Evolutionary conservation across 23 red algal genomes (phyloP), one percentile per base, ranked within the genome.

Genomic region (Gracilaria gracilis): DNA sequence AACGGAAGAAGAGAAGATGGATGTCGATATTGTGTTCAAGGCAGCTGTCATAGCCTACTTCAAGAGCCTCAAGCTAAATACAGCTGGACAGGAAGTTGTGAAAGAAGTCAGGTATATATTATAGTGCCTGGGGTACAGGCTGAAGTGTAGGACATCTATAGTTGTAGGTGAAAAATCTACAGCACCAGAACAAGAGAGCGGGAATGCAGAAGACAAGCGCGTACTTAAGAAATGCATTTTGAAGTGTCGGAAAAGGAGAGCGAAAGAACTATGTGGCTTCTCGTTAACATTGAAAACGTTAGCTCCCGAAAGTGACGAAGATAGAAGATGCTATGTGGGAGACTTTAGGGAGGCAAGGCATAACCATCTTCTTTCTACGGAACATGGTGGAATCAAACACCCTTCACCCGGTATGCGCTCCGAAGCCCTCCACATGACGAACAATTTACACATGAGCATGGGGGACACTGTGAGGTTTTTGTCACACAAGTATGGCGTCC

Each of bases 41-140:
- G 65, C 65, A 34, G 65, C 65, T 70, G 65, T 70, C 28, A 70
- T 70, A 16, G 23, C 65, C 4, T 70, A 33, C 34, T 70, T 70
- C 25, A 33, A 25, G 25, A 70, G 65, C 35, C 14, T 70, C 13
- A 9, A 70, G 17, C 12, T 70, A 15, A 70, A 33, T 25, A 25
- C 65, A 33, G 17, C 65, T 19, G 65, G 65, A 12, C 23, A 70
- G 27, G 65, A 70, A 4, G 65, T 70, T 34, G 15, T 70, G 14
- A 70, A 70, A 19, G 65, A 70, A 34, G 65, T 70, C 2, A 28
- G 65, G 65, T 70, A 70, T 16, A 70, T 70, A 35, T 70, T 4
- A 24, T 9, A 70, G 28, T 70, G 65, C 34, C 65, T 70, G 9
- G 65, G 28, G 14, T 70, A 36, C 28, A 70, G 28, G 14, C 65